phyloP scores from a whole-genome alignment of 2,329 filamentous ascomycete genomes.

The Epichloe amarillans region DNA sequence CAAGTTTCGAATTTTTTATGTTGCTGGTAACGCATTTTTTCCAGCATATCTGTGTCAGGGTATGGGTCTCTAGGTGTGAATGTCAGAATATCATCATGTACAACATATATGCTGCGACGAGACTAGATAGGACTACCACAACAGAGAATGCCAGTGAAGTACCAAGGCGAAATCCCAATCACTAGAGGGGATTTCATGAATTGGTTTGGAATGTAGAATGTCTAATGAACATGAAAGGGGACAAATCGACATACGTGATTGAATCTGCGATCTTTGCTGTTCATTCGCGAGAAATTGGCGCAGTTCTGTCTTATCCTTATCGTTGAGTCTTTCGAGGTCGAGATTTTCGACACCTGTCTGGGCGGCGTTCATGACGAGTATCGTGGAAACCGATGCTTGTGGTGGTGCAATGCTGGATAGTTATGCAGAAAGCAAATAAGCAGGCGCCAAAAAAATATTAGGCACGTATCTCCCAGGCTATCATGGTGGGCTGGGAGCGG shows the following conservation, averaged over 20 bases:
- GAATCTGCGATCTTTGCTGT: conserved; percentile 63
- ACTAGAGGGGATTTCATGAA: too few relatives aligned
- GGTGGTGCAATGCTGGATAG: not conserved
- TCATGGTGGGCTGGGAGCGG: too few relatives aligned
- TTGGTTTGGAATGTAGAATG: too few relatives aligned
- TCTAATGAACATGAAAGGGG: not conserved
- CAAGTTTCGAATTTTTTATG: conserved; percentile 62
- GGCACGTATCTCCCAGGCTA: too few relatives aligned
- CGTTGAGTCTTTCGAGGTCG: conserved; percentile 63
- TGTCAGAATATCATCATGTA: not conserved
- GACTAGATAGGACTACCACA: not conserved
- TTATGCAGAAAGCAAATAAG: not conserved
- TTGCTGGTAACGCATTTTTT: conserved; percentile 75
- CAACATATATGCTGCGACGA: conserved; percentile 8
- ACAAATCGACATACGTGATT: conserved; percentile 33
- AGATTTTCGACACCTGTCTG: conserved; percentile 32
- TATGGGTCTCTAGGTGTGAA: conserved; percentile 34
- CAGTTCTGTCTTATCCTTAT: conserved; percentile 75
- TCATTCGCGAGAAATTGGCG: conserved; percentile 77
- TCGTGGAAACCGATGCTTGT: not conserved
- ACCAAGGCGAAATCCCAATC: too few relatives aligned
- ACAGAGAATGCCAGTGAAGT: not conserved
- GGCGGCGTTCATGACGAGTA: conserved; percentile 21
- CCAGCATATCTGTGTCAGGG: conserved; percentile 68
- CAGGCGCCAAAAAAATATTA: not conserved